Evolutionary conservation across 257 asterid species (phyloP).

Genomic region (Cruciata laevipes): DNA sequence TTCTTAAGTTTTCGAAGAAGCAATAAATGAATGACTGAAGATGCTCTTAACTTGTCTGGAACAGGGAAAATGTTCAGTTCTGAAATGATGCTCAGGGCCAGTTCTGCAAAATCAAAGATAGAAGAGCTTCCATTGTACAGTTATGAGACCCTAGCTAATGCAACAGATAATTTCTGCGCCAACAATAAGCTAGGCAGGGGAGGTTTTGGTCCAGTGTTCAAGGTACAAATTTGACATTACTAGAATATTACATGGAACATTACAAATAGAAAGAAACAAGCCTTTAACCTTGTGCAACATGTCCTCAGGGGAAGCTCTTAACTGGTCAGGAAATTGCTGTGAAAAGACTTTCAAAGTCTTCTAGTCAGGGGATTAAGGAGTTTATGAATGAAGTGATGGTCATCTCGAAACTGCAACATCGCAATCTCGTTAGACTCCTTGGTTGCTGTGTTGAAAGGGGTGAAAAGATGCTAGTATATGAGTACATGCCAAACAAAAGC

Average conservation of each 20-base stretch:
- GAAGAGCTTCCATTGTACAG: constrained; percentile 14
- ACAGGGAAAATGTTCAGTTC: background rate
- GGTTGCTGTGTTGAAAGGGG: constrained; percentile 42
- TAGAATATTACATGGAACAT: background rate
- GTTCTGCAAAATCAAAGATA: background rate
- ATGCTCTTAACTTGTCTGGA: background rate
- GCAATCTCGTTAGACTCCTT: constrained; percentile 45
- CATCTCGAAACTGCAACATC: constrained; percentile 41
- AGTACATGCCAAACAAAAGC: constrained; percentile 53
- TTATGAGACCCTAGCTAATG: constrained; percentile 32
- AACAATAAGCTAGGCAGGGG: constrained; percentile 47
- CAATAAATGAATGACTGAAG: background rate
- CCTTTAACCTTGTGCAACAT: background rate
- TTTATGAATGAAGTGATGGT: constrained; percentile 32
- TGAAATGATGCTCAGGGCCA: background rate
- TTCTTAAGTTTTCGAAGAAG: background rate
- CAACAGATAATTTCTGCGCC: constrained; percentile 38
- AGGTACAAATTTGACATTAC: constrained; percentile 25
- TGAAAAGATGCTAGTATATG: constrained; percentile 49
- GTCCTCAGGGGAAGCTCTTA: constrained; percentile 13
- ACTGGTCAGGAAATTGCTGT: constrained; percentile 17
- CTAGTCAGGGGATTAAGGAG: constrained; percentile 33
- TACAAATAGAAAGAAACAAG: background rate
- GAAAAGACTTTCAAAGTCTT: constrained; percentile 28
- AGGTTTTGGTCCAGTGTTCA: constrained; percentile 64